Evolutionary conservation across 345 rosid species (phyloP).

Genomic region (Zanthoxylum bungeanum): DNA sequence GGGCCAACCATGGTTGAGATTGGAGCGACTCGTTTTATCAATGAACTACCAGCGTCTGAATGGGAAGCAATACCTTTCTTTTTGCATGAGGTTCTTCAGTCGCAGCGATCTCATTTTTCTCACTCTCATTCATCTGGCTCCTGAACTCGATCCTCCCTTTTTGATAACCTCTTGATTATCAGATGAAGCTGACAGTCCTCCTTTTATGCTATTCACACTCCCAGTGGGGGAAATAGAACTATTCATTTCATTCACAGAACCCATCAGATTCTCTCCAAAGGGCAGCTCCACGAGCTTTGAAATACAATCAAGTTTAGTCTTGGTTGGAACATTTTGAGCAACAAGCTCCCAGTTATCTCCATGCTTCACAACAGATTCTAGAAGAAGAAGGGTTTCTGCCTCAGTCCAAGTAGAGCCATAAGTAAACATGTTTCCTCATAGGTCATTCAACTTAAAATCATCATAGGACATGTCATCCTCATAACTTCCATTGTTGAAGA

Average conservation of each 20-base stretch:
- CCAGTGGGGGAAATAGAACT: constrained; percentile 19
- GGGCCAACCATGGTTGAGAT: constrained; percentile 67
- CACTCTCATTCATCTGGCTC: constrained; percentile 27
- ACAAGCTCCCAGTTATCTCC: constrained; percentile 96
- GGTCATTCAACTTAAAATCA: constrained; percentile 53
- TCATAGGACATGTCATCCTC: constrained; percentile 58
- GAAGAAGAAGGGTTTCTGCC: constrained; percentile 69
- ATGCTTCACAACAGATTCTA: constrained; percentile 75
- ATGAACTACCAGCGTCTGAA: constrained; percentile 48
- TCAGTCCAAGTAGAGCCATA: constrained; percentile 71
- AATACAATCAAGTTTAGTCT: constrained; percentile 76
- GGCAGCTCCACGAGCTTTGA: constrained; percentile 86
- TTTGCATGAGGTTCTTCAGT: constrained; percentile 55
- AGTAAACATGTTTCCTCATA: constrained; percentile 10
- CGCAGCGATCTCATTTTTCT: constrained; percentile 39
- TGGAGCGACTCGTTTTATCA: constrained; percentile 79
- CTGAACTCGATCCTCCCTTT: constrained; percentile 30
- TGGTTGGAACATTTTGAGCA: constrained; percentile 68
- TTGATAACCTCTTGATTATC: constrained; percentile 29
- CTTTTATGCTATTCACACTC: constrained; percentile 20
- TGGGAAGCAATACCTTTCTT: constrained; percentile 38
- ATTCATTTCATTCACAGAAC: constrained; percentile 41
- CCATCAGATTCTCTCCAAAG: constrained; percentile 63
- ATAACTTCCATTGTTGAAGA: constrained; percentile 51
- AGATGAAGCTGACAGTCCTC: constrained; percentile 29